phyloP scores from a whole-genome alignment of 805 yeast genomes.

The Sugiyamaella floridensis region DNA sequence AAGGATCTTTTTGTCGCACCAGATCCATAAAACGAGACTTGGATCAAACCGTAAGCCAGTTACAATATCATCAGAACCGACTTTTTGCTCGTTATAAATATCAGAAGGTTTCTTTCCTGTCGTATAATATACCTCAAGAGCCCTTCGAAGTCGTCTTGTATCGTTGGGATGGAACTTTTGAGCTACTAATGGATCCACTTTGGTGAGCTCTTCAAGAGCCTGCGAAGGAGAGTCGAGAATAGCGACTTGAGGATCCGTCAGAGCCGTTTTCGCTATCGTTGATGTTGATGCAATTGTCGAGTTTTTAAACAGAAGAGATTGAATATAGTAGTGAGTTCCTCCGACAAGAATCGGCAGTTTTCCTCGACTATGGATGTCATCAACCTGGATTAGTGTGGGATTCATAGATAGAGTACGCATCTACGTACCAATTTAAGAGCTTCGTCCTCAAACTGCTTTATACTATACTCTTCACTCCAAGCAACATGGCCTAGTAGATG shows the following conservation, averaged over 20 bases:
- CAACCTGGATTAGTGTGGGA: conserved; percentile 12
- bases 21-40: conserved; percentile 71
- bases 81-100: conserved; percentile 55
- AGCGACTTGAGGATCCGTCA: conserved; percentile 31
- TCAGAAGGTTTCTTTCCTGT: conserved; percentile 67
- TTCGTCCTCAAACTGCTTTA: conserved; percentile 70
- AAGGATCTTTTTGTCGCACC: conserved; percentile 52
- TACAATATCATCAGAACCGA: background rate
- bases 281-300: conserved; percentile 44
- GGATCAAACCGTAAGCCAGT: conserved; percentile 20
- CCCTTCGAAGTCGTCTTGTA: conserved; percentile 65
- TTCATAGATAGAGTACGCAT: conserved; percentile 30
- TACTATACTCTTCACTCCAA: conserved; percentile 77
- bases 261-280: background rate
- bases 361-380: conserved; percentile 56
- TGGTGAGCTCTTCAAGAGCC: conserved; percentile 41
- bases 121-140: conserved; percentile 66
- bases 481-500: conserved; percentile 79
- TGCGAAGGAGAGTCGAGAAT: conserved; percentile 44
- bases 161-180: conserved; percentile 90
- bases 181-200: conserved; percentile 65
- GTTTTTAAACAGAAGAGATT: conserved; percentile 65
- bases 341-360: conserved; percentile 87
- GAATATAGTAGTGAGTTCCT: conserved; percentile 92
- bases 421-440: conserved; percentile 41